Evolutionary conservation across 345 rosid genomes (phyloP).

Genomic region (Euphorbia pulcherrima): DNA sequence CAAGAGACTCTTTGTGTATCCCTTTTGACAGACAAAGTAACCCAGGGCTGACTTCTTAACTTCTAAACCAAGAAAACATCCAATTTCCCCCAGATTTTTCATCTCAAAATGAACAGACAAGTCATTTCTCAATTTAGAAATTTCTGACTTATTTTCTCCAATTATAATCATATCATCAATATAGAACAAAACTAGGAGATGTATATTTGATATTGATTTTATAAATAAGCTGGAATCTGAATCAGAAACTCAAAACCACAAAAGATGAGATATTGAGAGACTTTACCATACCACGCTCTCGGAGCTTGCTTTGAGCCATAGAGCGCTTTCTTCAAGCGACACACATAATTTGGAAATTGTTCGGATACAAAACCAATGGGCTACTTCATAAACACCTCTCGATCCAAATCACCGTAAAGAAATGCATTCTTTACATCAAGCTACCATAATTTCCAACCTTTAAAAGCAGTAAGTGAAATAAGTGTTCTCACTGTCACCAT

Average conservation of each 20-base stretch:
- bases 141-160: background rate
- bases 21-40: background rate
- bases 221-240: slow-evolving; percentile 9
- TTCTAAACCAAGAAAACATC: slow-evolving; percentile 14
- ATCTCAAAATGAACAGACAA: slow-evolving; percentile 7
- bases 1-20: background rate
- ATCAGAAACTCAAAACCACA: slow-evolving; percentile 2
- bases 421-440: too few relatives aligned
- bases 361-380: background rate
- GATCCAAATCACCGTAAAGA: slow-evolving; percentile 10
- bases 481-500: slow-evolving; percentile 10
- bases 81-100: slow-evolving; percentile 8
- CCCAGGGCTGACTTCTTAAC: background rate
- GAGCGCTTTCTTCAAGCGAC: slow-evolving; percentile 5
- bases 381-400: slow-evolving; percentile 10
- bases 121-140: background rate
- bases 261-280: slow-evolving; percentile 15
- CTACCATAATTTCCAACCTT: slow-evolving; percentile 11
- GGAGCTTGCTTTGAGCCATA: slow-evolving; percentile 5
- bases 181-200: background rate
- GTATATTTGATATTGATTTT: background rate
- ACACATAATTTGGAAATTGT: slow-evolving; percentile 9
- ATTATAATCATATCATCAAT: slow-evolving; percentile 16
- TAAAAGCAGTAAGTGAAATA: background rate
- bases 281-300: slow-evolving; percentile 12